Evolutionary conservation across 108 stramenopile species (phyloP), one percentile per base, ranked within the genome.

Genomic region (Fragilaria crotonensis): DNA sequence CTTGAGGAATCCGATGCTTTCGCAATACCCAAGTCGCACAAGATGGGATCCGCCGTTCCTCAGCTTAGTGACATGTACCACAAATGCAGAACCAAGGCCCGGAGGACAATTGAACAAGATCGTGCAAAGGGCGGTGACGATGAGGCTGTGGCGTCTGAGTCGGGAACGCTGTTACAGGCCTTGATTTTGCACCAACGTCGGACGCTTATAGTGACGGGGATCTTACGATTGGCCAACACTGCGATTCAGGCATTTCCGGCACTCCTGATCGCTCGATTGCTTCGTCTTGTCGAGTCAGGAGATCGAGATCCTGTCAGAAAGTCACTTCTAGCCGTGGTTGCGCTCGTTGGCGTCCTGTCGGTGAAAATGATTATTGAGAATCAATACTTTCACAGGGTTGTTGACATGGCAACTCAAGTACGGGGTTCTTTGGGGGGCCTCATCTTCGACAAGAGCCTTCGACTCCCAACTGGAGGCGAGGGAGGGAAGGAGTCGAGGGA

Each of bases 301-400:
- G 48, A 55, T 23, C 21, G 73, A 3, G 11, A 61, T 23, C 71
- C 60, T 11, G 33, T 70, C 17, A 54, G 59, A 5, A 56, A 77
- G 45, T 76, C 84, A 33, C 9, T 89, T 30, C 29, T 27, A 19
- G 71, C 84, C 11, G 82, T 80, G 1, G 19, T 77, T 4, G 23
- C 59, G 25, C 48, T 85, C 25, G 71, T 85, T 7, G 33, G 53
- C 19, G 81, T 89, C 4, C 49, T 89, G 48, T 60, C 49, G 23
- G 20, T 78, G 25, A 96, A 96, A 75, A 93, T 87, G 77, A 59
- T 90, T 19, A 69, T 89, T 7, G 95, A 96, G 62, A 96, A 93
- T 57, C 77, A 79, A 59, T 93, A 87, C 64, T 96, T 94, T 66
- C 86, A 93, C 69, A 62, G 71, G 45, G 71, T 88, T 55, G 79